Evolutionary conservation across 257 asterid species (phyloP).

Genomic region (Penstemon davidsonii): DNA sequence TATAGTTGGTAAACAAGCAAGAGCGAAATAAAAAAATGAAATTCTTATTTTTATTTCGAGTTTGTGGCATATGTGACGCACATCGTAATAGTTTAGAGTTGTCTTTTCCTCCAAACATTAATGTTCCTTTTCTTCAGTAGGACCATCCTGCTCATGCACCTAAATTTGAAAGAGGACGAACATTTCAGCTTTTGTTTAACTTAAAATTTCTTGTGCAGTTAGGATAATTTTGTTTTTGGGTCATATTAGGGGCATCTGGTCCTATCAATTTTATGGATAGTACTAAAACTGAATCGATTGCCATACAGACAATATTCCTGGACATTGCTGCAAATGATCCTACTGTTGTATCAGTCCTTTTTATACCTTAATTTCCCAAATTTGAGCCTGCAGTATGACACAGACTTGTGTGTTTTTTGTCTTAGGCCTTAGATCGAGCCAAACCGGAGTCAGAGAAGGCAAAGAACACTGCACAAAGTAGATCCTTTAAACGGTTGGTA

Average conservation of each 20-base stretch:
- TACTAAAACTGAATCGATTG: not conserved
- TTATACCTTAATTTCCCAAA: slow-evolving; percentile 2
- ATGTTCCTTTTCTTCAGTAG: not conserved
- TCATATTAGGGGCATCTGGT: slow-evolving; percentile 2
- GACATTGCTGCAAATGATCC: slow-evolving; percentile 10
- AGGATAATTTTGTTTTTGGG: not conserved
- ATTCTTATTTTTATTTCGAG: not conserved
- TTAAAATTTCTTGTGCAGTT: not conserved
- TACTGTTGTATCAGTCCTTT: not conserved
- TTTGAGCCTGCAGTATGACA: slow-evolving; percentile 18
- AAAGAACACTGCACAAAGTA: slow-evolving; percentile 38
- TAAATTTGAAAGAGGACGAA: not conserved
- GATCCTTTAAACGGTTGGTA: slow-evolving; percentile 74
- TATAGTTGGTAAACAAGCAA: not conserved
- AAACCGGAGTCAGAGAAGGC: slow-evolving; percentile 65
- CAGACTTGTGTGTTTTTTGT: slow-evolving; percentile 11
- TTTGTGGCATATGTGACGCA: not conserved
- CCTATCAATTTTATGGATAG: not conserved
- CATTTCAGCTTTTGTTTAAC: not conserved
- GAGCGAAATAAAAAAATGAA: slow-evolving; percentile 1
- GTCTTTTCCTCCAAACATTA: not conserved
- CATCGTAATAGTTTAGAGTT: not conserved
- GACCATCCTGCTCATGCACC: not conserved
- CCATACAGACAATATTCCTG: not conserved
- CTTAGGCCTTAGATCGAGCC: slow-evolving; percentile 82